Evolutionary conservation across 208 protist species (phyloP).

Genomic region (Sergeia podlipaevii): DNA sequence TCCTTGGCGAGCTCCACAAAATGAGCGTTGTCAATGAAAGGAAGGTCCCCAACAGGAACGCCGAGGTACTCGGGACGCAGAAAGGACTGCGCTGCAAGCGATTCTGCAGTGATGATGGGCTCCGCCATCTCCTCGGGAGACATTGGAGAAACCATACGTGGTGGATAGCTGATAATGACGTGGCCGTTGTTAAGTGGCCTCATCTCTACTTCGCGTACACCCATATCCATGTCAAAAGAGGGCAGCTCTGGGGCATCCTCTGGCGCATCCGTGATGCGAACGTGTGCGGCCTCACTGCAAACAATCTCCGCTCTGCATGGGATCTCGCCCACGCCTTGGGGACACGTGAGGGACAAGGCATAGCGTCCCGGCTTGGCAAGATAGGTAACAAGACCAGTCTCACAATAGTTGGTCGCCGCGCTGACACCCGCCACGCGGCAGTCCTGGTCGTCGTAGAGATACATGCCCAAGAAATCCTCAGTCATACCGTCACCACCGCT

Average conservation of each 20-base stretch:
- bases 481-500: slow-evolving; percentile 42
- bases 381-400: slow-evolving; percentile 50
- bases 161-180: slow-evolving; percentile 5
- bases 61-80: slow-evolving; percentile 38
- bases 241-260: slow-evolving; percentile 29
- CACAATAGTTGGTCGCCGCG: slow-evolving; percentile 55
- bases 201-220: not conserved
- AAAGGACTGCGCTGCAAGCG: slow-evolving; percentile 22
- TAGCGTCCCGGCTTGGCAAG: slow-evolving; percentile 51
- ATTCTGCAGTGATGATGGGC: slow-evolving; percentile 11
- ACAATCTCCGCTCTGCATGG: slow-evolving; percentile 64
- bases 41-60: slow-evolving; percentile 39
- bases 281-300: slow-evolving; percentile 48
- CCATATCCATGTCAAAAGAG: slow-evolving; percentile 10
- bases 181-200: slow-evolving; percentile 11
- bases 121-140: not conserved
- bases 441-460: slow-evolving; percentile 58
- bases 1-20: slow-evolving; percentile 33
- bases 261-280: slow-evolving; percentile 60
- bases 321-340: slow-evolving; percentile 28
- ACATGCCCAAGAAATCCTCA: slow-evolving; percentile 68
- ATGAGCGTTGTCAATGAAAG: slow-evolving; percentile 19
- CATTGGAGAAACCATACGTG: too few species aligned
- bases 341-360: slow-evolving; percentile 58
- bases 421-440: slow-evolving; percentile 36